Conservation (phyloP, 1,284 basidiomycete genomes). For the Ganoderma leucocontextum region DNA sequence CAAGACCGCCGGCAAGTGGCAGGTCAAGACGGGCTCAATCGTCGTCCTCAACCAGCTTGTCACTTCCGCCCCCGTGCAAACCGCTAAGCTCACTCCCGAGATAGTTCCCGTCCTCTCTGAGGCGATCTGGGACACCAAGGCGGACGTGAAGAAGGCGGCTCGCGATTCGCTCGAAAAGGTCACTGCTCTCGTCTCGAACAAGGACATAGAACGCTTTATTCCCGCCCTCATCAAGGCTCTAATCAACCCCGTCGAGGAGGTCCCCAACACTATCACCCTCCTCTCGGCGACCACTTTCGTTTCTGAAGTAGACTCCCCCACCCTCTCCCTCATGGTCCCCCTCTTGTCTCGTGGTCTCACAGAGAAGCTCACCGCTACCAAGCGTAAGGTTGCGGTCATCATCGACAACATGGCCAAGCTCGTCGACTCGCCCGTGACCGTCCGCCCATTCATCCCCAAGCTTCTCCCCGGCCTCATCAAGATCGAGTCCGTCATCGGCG, state of each 20-base stretch:
- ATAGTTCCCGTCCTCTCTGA: slow-evolving; percentile 96
- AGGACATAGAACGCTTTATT: slow-evolving; percentile 99
- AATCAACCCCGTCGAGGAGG: slow-evolving; percentile 99
- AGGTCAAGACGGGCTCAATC: slow-evolving; percentile 94
- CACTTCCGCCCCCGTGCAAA: slow-evolving; percentile 84
- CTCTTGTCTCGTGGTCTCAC: slow-evolving; percentile 95
- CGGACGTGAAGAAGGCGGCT: slow-evolving; percentile 99
- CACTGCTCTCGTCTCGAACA: slow-evolving; percentile 96
- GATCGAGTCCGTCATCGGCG: slow-evolving; percentile 91
- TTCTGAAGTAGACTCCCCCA: slow-evolving; percentile 99
- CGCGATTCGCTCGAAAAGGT: slow-evolving; percentile 95
- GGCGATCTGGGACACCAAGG: slow-evolving; percentile 99
- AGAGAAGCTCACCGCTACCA: slow-evolving; percentile 95
- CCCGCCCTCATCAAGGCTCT: slow-evolving; percentile 97
- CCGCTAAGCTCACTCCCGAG: slow-evolving; percentile 92
- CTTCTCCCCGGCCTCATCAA: slow-evolving; percentile 95
- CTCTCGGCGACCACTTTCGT: slow-evolving; percentile 99
- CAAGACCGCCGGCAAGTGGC: slow-evolving; percentile 98
- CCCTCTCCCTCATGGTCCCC: slow-evolving; percentile 99
- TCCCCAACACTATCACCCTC: slow-evolving; percentile 94
- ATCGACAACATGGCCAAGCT: slow-evolving; percentile 99
- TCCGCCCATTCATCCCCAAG: slow-evolving; percentile 96
- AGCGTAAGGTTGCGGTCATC: slow-evolving; percentile 97
- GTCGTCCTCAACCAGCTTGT: slow-evolving; percentile 92
- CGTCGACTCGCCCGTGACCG: slow-evolving; percentile 94